Conservation (phyloP, 352 stramenopile genomes). For the Phytopythium oedochilum region DNA sequence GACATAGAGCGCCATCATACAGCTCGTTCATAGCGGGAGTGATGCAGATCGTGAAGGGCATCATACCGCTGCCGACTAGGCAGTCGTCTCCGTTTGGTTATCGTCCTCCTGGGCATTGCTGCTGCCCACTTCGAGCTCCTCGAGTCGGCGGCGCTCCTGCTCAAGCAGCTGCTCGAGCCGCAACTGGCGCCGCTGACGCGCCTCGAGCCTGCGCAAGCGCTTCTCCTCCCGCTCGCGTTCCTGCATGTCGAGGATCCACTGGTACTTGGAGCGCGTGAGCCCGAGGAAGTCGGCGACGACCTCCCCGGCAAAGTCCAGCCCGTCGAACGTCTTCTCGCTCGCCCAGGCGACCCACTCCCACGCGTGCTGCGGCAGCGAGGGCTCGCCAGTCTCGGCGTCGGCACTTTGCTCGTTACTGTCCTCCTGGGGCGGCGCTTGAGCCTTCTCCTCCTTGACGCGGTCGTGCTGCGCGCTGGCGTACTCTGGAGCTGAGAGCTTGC, state of each 20-base stretch:
- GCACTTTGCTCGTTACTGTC: neutral
- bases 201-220: conserved; percentile 46
- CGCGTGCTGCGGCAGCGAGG: conserved; percentile 17
- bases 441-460: neutral
- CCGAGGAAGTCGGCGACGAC: conserved; percentile 77
- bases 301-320: conserved; percentile 77
- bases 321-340: conserved; percentile 56
- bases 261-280: conserved; percentile 80
- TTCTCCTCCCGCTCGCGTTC: conserved; percentile 69
- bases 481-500: neutral
- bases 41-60: neutral
- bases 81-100: neutral
- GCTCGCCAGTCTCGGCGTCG: neutral
- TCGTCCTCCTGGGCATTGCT: neutral
- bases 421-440: no score
- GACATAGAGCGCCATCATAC: no score
- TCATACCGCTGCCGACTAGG: no score
- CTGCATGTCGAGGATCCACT: conserved; percentile 78
- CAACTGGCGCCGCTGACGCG: conserved; percentile 55
- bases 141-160: conserved; percentile 62
- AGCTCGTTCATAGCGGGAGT: neutral
- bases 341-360: conserved; percentile 71
- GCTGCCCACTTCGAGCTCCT: conserved; percentile 43
- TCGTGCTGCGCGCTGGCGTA: neutral
- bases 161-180: conserved; percentile 62